These are phyloP conservation scores for Ganoderma boninense DNA, from an alignment of 1,284 basidiomycete genomes.

Conservation along the genomic window DNA sequence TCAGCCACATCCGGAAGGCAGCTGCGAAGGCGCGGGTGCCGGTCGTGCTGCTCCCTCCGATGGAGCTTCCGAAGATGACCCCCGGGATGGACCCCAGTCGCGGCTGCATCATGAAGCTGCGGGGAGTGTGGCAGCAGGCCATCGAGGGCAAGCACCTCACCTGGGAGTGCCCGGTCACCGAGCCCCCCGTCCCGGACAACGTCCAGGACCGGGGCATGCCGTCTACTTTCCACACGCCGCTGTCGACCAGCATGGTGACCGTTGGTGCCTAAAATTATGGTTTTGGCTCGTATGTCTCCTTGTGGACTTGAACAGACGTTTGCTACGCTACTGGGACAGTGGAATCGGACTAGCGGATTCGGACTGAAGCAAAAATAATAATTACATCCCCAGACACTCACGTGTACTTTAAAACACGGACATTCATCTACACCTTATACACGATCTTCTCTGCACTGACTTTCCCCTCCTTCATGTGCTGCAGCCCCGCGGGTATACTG, in stretches of 20 bases:
- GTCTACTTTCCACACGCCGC: neutral
- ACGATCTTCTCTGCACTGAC: constrained; percentile 37
- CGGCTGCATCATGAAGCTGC: constrained; percentile 22
- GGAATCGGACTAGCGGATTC: neutral
- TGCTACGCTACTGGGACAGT: neutral
- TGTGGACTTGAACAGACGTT: neutral
- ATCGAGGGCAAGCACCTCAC: constrained; percentile 5
- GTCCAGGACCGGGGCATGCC: neutral
- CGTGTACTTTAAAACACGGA: constrained; percentile 5
- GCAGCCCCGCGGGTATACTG: constrained; percentile 32
- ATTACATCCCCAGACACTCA: neutral
- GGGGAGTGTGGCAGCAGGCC: constrained; percentile 7
- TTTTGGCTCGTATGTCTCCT: neutral
- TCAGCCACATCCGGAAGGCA: constrained; percentile 15
- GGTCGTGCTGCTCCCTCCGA: constrained; percentile 25
- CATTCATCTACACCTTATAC: constrained; percentile 19
- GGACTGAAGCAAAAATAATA: neutral
- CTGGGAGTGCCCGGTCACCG: constrained; percentile 1
- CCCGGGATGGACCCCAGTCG: constrained; percentile 20
- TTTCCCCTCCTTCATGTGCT: constrained; percentile 34
- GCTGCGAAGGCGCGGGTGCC: constrained; percentile 24
- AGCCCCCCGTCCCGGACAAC: neutral
- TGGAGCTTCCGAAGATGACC: constrained; percentile 15
- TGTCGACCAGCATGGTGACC: neutral
- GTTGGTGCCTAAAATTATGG: neutral